Evolutionary conservation across 768 basidiomycete genomes (phyloP), one percentile per base, ranked within the genome.

Genomic region (Kwoniella botswanensis): DNA sequence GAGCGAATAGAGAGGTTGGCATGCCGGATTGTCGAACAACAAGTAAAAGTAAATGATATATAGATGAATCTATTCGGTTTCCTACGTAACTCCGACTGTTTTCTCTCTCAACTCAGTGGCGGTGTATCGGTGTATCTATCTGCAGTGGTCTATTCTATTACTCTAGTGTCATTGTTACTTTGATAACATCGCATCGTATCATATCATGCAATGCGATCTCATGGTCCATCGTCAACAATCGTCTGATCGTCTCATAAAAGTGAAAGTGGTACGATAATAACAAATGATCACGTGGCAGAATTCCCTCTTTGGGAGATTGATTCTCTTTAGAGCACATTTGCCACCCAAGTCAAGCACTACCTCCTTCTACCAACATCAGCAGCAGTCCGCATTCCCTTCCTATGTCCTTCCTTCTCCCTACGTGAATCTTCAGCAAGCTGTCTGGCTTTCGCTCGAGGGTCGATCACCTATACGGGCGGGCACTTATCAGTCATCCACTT

Each of bases 361-460:
- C 59, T 17, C 42, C 59, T 46, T 21, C 63, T 55, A 21, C 76
- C 76, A 4, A 78, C 74, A 52, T 78, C 76, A 4, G 58, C 72
- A 17, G 71, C 74, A 18, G 76, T 72, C 21, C 76, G 65, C 53
- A 63, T 56, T 10, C 74, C 76, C 35, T 56, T 71, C 22, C 71
- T 53, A 10, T 71, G 70, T 2, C 65, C 56, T 7, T 73, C 75
- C 56, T 73, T 72, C 15, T 61, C 60, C 53, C 44, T 67, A n/a
- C 35, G 41, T 9, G 77, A 56, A n/a, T 74, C 72, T 6, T 74
- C 74, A 24, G 72, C 72, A 17, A 83, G 44, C 54, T 77, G 71
- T 29, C 76, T 68, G 0, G 82, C 82, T 63, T 83, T 83, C 4
- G 80, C 80, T 57, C 81, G 65, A 15, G 82, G 82, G 71, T 83